phyloP scores from a whole-genome alignment of 164 flowering plant genomes.

The Stephania japonica region DNA sequence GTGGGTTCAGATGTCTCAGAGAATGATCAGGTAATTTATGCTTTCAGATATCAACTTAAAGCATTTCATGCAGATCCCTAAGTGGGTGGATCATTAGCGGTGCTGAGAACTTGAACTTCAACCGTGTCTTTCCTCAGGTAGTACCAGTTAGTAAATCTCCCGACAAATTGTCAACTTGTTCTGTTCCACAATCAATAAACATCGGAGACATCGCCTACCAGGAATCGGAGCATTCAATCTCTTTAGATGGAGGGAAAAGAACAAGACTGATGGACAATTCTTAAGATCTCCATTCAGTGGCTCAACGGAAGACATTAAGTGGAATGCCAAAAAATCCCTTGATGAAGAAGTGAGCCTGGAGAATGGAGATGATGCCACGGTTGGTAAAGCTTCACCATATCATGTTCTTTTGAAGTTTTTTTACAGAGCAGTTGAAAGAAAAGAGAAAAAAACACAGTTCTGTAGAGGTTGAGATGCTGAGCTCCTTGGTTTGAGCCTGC shows the following conservation, averaged over 20 bases:
- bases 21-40: conserved; percentile 39
- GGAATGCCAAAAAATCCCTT: background rate
- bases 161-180: background rate
- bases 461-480: background rate
- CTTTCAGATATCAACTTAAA: background rate
- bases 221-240: background rate
- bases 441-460: background rate
- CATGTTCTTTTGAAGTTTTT: background rate
- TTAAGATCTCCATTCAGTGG: background rate
- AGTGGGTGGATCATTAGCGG: background rate
- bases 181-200: background rate
- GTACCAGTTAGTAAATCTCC: conserved; percentile 27
- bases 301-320: background rate
- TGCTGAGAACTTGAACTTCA: background rate
- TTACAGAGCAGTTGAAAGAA: background rate
- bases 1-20: conserved; percentile 12
- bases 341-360: background rate
- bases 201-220: background rate
- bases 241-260: background rate
- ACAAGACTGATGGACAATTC: background rate
- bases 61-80: background rate
- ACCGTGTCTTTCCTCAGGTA: conserved; percentile 25
- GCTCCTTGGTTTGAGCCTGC: background rate
- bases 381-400: background rate
- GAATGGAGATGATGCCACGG: background rate